Evolutionary conservation across 805 yeast species (phyloP).

Genomic region (Candida michaelii): DNA sequence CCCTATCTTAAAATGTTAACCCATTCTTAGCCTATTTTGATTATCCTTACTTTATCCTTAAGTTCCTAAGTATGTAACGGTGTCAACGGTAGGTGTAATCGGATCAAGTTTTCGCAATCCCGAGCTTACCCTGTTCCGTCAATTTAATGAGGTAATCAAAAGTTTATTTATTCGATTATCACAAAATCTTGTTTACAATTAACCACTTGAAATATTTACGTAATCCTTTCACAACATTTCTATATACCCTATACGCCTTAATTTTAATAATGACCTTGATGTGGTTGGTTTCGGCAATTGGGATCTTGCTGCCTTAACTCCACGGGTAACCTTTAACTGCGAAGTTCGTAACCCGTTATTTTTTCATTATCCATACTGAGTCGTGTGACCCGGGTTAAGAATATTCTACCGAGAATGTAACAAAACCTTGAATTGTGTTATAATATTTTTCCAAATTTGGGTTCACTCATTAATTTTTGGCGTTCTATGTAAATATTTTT

Average conservation of each 20-base stretch:
- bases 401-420: not conserved
- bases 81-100: not conserved
- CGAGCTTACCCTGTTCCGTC: not conserved
- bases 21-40: no score
- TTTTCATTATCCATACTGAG: not conserved
- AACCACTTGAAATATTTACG: no score
- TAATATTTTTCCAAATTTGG: not conserved
- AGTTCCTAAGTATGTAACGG: not conserved
- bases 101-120: not conserved
- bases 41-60: no score
- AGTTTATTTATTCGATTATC: not conserved
- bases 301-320: constrained; percentile 1
- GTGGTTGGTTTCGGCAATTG: not conserved
- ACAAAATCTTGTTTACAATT: no score
- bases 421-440: not conserved
- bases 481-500: not conserved
- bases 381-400: constrained; percentile 2
- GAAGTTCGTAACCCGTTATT: constrained; percentile 2
- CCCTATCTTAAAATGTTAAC: no score
- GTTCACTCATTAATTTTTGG: not conserved
- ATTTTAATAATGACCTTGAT: no score
- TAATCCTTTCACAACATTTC: not conserved
- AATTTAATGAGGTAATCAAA: not conserved
- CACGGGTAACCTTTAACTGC: not conserved
- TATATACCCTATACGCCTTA: no score